Base-by-base conservation (phyloP, 1,284 basidiomycete species). In the Microbotryum intermedium region DNA sequence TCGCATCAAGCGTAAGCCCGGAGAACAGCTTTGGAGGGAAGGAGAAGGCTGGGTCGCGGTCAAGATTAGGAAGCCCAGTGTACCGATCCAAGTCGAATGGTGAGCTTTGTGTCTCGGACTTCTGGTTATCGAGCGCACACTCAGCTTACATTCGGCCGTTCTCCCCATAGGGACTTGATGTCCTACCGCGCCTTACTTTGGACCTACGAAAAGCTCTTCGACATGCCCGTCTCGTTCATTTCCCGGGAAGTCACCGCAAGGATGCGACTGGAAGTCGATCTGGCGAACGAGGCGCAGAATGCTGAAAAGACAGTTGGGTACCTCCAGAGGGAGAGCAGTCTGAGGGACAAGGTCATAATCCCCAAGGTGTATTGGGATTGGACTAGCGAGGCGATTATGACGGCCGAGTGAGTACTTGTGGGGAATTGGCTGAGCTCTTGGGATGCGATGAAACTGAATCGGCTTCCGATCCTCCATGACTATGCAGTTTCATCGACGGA, bases 21-120 rank as follows among this genome's bases (percentile, higher is more conserved):
- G 58, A 6, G 6, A 53, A 30, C 45, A 51, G 29, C 50, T 28
- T 78, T 77, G 61, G 79, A 71, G 69, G 76, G 80, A 65, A 81
- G 84, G 69, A 50, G 57, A 71, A 23, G 69, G 62, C 2, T 67
- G 74, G 79, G 90, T 93, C 2, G 90, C 90, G 0, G 90, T 94
- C 65, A 93, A 93, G 76, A 79, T 91, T n/a, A 88, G 93, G 76
- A 92, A 91, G 69, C 90, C 88, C 0, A 86, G 84, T 30, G 88
- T 94, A 20, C 80, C 78, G 55, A 87, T 82, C 69, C 90, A 94
- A 76, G 84, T 88, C 75, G 83, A 87, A 62, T 89, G 60, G 69
- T 69, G 10, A 55, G 65, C 58, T 16, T 13, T 25, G 23, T 4
- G 30, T 20, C 23, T 20, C 29, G 44, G n/a, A n/a, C n/a, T n/a